Evolutionary conservation across 225 moss, liverwort and hornwort genomes (phyloP).

Genomic region (Sphagnum tenellum): DNA sequence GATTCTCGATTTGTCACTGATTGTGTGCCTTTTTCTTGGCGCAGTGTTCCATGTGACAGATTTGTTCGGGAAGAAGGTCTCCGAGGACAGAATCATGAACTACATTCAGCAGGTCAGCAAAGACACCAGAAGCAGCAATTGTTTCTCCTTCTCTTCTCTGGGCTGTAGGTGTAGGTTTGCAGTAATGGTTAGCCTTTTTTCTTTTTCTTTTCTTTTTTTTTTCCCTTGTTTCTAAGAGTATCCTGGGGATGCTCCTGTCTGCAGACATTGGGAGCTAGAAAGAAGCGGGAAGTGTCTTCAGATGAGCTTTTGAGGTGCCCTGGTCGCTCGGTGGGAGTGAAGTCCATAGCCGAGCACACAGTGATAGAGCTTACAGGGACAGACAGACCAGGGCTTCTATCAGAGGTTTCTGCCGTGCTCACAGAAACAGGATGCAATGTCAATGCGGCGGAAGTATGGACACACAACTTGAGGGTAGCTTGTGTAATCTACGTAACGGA

Average conservation of each 20-base stretch:
- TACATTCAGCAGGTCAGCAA: slow-evolving; percentile 5
- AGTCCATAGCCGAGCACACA: slow-evolving; percentile 62
- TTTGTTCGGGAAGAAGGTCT: slow-evolving; percentile 2
- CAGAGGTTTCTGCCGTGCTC: slow-evolving; percentile 75
- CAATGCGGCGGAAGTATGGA: slow-evolving; percentile 91
- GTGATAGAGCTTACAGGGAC: slow-evolving; percentile 78
- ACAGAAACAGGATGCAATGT: slow-evolving; percentile 64
- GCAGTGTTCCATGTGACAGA: slow-evolving; percentile 14
- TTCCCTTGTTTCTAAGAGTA: no score
- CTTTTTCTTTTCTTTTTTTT: no score
- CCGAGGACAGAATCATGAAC: slow-evolving; percentile 1
- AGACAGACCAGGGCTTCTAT: slow-evolving; percentile 77
- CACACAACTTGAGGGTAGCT: slow-evolving; percentile 78
- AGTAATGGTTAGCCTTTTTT: no score
- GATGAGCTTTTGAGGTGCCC: slow-evolving; percentile 33
- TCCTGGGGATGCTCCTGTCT: background rate
- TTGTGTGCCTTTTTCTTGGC: background rate
- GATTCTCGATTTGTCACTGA: background rate
- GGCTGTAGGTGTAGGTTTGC: no score
- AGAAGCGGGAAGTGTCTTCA: slow-evolving; percentile 23
- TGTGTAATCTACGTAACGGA: slow-evolving; percentile 93
- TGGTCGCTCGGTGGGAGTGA: slow-evolving; percentile 49
- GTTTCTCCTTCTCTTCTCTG: no score
- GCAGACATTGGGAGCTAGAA: slow-evolving; percentile 55
- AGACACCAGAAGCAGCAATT: no score